A percentile compares a stretch with the other conserved stretches of the same genome.
These are phyloP conservation scores for Curvularia lunata DNA, from an alignment of 2,329 filamentous ascomycete species.

Conservation along the genomic window DNA sequence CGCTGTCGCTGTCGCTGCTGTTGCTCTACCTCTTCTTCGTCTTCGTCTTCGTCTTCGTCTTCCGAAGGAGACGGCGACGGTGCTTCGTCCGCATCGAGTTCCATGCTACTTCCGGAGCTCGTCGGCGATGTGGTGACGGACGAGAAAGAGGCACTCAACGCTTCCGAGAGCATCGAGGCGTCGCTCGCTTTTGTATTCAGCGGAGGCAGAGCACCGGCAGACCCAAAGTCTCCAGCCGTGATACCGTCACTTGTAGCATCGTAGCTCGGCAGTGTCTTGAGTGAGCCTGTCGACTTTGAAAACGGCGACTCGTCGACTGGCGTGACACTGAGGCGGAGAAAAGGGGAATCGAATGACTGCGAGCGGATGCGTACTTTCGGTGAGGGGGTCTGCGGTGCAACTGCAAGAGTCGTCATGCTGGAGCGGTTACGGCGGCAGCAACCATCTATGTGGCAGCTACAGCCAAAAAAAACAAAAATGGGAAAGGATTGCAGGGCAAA, in stretches of 20 bases:
- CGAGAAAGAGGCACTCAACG: slow-evolving; percentile 26
- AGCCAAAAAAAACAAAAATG: not conserved
- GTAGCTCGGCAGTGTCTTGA: slow-evolving; percentile 29
- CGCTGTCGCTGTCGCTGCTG: slow-evolving; percentile 10
- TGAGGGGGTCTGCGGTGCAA: slow-evolving; percentile 42
- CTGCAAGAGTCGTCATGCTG: slow-evolving; percentile 30
- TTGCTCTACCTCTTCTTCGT: not conserved
- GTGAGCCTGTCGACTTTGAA: slow-evolving; percentile 45
- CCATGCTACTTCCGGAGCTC: slow-evolving; percentile 20
- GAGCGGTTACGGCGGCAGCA: slow-evolving; percentile 4
- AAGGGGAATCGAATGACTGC: slow-evolving; percentile 46
- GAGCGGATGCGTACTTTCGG: slow-evolving; percentile 47
- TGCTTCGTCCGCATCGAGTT: slow-evolving; percentile 14
- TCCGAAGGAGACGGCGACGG: not conserved
- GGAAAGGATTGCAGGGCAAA: not conserved
- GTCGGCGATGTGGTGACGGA: slow-evolving; percentile 37
- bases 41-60: not conserved
- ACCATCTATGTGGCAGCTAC: not conserved
- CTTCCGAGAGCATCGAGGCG: slow-evolving; percentile 37
- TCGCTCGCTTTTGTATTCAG: slow-evolving; percentile 45
- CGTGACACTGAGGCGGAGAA: slow-evolving; percentile 36
- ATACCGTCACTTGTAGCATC: slow-evolving; percentile 27
- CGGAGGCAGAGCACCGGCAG: slow-evolving; percentile 23
- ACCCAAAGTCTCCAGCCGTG: slow-evolving; percentile 19
- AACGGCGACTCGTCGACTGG: slow-evolving; percentile 44